Conservation (phyloP, 2,329 filamentous ascomycete genomes). For the Pochonia chlamydosporia region DNA sequence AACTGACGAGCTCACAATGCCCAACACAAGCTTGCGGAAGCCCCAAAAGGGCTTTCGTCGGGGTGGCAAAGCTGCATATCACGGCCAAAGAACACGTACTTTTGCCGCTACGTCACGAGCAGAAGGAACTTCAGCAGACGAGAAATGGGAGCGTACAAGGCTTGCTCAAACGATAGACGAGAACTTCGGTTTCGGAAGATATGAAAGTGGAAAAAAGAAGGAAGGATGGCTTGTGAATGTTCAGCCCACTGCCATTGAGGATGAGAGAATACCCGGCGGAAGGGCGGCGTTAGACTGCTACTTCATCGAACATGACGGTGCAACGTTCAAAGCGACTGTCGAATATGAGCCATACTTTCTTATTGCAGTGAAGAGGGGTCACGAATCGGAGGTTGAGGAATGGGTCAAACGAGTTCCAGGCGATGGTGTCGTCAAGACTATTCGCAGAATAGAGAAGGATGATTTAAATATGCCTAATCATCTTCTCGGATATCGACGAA, state of each 20-base stretch:
- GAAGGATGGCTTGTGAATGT: conserved; percentile 95
- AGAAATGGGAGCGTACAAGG: conserved; percentile 80
- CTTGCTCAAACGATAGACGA: conserved; percentile 90
- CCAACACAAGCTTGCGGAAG: conserved; percentile 53
- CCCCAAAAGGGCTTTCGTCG: conserved; percentile 63
- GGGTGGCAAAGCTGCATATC: conserved; percentile 63
- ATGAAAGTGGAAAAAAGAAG: conserved; percentile 76
- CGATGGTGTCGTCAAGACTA: conserved; percentile 74
- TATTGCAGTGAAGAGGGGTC: conserved; percentile 80
- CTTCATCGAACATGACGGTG: conserved; percentile 84
- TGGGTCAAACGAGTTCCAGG: conserved; percentile 75
- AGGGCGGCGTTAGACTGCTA: conserved; percentile 93
- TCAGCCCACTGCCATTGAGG: conserved; percentile 81
- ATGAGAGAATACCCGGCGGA: conserved; percentile 76
- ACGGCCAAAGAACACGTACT: conserved; percentile 66
- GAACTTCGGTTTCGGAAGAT: conserved; percentile 86
- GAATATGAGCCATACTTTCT: conserved; percentile 97
- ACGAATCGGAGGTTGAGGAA: conserved; percentile 91
- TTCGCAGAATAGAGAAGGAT: conserved; percentile 80
- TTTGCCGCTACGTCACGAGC: conserved; percentile 72
- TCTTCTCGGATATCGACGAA: conserved; percentile 81
- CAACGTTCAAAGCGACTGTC: conserved; percentile 91
- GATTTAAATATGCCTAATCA: conserved; percentile 95
- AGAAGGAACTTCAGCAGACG: conserved; percentile 86
- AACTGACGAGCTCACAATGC: conserved; percentile 34